phyloP scores from a whole-genome alignment of 176 grass and related monocot species.

The Stipa capillata region DNA sequence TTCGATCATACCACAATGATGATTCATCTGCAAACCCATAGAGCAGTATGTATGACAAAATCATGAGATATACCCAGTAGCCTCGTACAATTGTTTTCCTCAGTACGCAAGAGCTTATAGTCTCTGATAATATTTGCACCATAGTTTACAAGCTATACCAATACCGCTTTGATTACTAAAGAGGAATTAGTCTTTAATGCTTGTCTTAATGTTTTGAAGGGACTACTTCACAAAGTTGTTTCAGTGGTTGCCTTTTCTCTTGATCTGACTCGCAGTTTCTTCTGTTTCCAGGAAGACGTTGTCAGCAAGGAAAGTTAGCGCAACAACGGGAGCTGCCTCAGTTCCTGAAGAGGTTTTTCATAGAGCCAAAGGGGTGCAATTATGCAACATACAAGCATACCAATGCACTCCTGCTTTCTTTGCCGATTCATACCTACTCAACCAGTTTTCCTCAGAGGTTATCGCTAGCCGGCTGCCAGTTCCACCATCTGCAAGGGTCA shows the following conservation, averaged over 20 bases:
- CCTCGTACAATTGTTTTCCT: neutral
- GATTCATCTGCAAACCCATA: neutral
- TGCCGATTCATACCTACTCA: conserved; percentile 80
- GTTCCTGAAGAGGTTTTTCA: conserved; percentile 92
- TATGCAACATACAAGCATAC: conserved; percentile 90
- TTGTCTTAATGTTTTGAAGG: neutral
- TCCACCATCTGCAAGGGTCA: conserved; percentile 60
- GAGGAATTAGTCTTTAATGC: neutral
- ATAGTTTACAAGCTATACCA: neutral
- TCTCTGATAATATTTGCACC: neutral
- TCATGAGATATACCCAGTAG: neutral
- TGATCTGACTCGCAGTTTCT: neutral
- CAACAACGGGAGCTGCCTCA: conserved; percentile 58
- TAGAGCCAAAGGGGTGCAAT: conserved; percentile 60
- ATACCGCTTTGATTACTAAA: neutral
- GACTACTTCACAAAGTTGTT: neutral
- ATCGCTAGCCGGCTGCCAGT: conserved; percentile 46
- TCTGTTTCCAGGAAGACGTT: conserved; percentile 61
- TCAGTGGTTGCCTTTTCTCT: neutral
- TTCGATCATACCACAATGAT: neutral
- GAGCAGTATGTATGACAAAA: neutral
- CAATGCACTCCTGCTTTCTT: conserved; percentile 94
- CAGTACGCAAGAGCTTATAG: neutral
- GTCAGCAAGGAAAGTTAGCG: conserved; percentile 57
- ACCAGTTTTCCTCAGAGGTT: conserved; percentile 85